Percentiles rank a stretch among this genome's conserved stretches.
Evolutionary conservation across 2,329 filamentous ascomycete species (phyloP).

Genomic region (Diaporthe citrichinensis): DNA sequence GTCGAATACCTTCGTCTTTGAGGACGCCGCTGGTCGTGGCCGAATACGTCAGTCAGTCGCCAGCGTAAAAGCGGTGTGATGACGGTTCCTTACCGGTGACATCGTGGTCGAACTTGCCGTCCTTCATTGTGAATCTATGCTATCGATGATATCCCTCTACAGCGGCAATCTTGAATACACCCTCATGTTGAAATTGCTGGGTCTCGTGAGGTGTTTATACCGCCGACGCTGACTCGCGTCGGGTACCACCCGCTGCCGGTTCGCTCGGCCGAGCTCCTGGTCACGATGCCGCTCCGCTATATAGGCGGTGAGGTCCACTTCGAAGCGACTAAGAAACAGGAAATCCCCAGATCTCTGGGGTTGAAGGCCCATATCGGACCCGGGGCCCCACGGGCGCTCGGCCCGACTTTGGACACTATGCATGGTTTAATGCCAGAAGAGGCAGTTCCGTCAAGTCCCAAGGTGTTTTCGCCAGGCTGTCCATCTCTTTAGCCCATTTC

Average conservation of each 20-base stretch:
- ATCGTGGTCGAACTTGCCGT: constrained; percentile 23
- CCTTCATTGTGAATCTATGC: neutral
- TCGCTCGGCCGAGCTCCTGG: neutral
- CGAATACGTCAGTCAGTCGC: neutral
- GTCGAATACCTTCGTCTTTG: constrained; percentile 27
- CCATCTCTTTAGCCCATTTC: neutral
- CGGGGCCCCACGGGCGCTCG: constrained; percentile 16
- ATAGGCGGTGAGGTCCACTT: constrained; percentile 19
- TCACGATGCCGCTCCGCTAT: neutral
- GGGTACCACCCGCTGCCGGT: neutral
- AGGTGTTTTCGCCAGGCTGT: constrained; percentile 2
- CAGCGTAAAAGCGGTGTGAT: neutral
- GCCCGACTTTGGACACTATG: neutral
- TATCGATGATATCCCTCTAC: neutral
- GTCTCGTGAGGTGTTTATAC: constrained; percentile 4
- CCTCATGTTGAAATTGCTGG: neutral
- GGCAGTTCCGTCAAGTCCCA: neutral
- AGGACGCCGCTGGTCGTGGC: constrained; percentile 5
- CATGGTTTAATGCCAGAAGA: neutral
- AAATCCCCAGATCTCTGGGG: neutral
- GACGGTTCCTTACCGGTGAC: neutral
- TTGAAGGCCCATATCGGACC: neutral
- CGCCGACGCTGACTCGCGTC: neutral
- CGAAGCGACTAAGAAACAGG: constrained; percentile 1
- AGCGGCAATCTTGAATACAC: neutral